Evolutionary conservation across 371 early-diverging fungal genomes (phyloP).

Genomic region (Apophysomyces variabilis): DNA sequence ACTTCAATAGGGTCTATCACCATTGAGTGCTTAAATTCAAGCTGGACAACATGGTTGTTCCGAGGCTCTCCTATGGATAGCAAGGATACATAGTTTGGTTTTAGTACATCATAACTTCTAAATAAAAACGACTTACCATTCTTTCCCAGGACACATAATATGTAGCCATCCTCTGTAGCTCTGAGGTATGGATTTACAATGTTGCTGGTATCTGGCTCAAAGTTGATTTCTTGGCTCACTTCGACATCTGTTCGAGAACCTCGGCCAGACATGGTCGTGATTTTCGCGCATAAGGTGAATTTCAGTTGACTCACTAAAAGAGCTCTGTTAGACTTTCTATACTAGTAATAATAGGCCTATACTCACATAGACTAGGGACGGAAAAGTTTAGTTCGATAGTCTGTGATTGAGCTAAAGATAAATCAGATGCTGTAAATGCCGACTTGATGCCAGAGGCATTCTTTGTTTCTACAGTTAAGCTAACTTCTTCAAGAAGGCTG

Average conservation of each 20-base stretch:
- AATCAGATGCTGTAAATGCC: slow-evolving; percentile 27
- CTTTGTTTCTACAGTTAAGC: slow-evolving; percentile 29
- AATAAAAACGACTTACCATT: slow-evolving; percentile 42
- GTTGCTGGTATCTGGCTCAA: background rate
- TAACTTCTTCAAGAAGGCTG: slow-evolving; percentile 44
- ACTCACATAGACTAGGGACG: slow-evolving; percentile 41
- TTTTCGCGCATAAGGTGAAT: slow-evolving; percentile 37
- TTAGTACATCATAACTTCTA: background rate
- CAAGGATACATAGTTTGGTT: background rate
- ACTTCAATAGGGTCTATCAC: slow-evolving; percentile 12
- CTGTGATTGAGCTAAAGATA: slow-evolving; percentile 27
- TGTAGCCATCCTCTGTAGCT: slow-evolving; percentile 30
- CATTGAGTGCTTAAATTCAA: slow-evolving; percentile 41
- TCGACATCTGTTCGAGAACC: slow-evolving; percentile 19
- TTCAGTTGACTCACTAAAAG: slow-evolving; percentile 23
- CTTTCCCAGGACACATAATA: slow-evolving; percentile 47
- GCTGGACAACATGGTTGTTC: slow-evolving; percentile 30
- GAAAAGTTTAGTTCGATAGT: slow-evolving; percentile 32
- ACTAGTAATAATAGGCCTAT: no score
- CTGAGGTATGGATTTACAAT: slow-evolving; percentile 30
- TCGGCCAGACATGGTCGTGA: slow-evolving; percentile 29
- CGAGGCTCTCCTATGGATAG: slow-evolving; percentile 39
- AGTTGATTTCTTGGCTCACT: slow-evolving; percentile 13
- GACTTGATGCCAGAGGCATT: slow-evolving; percentile 34
- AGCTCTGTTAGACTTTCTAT: background rate